phyloP scores from a whole-genome alignment of 805 yeast genomes.

The Ogataea saltuana region DNA sequence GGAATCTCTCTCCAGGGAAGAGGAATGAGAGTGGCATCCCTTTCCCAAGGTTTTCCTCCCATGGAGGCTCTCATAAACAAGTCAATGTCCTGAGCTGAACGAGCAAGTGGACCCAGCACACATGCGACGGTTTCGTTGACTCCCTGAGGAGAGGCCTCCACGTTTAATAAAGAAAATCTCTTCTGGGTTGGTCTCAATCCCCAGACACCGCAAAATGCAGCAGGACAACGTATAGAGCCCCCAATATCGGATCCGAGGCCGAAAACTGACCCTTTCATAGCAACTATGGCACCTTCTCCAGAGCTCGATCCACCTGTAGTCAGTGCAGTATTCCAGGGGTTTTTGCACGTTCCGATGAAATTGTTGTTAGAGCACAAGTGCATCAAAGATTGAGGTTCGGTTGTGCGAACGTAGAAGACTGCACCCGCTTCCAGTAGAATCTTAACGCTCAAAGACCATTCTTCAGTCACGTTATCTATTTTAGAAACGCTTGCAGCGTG shows the following conservation, averaged over 20 bases:
- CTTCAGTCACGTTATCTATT: constrained; percentile 41
- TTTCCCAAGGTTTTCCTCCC: constrained; percentile 55
- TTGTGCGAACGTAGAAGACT: constrained; percentile 55
- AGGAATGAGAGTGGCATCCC: constrained; percentile 49
- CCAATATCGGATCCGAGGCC: constrained; percentile 52
- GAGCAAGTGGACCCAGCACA: constrained; percentile 50
- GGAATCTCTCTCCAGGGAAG: constrained; percentile 50
- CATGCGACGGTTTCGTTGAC: constrained; percentile 48
- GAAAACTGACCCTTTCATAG: constrained; percentile 46
- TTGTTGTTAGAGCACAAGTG: constrained; percentile 57
- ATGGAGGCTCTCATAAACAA: constrained; percentile 48
- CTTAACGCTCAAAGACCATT: constrained; percentile 43
- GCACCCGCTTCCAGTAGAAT: constrained; percentile 54
- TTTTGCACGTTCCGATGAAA: constrained; percentile 50
- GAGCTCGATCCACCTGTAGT: constrained; percentile 57
- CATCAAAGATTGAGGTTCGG: constrained; percentile 57
- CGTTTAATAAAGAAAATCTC: constrained; percentile 44
- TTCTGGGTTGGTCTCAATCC: constrained; percentile 51
- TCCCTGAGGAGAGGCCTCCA: constrained; percentile 41
- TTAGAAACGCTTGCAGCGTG: constrained; percentile 49
- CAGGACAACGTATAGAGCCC: constrained; percentile 57
- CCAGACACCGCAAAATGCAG: constrained; percentile 52
- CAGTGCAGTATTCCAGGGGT: constrained; percentile 48
- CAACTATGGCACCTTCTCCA: constrained; percentile 52
- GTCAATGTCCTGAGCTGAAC: constrained; percentile 49